Evolutionary conservation across 306 rosid species (phyloP).

Genomic region (Myrica gale): DNA sequence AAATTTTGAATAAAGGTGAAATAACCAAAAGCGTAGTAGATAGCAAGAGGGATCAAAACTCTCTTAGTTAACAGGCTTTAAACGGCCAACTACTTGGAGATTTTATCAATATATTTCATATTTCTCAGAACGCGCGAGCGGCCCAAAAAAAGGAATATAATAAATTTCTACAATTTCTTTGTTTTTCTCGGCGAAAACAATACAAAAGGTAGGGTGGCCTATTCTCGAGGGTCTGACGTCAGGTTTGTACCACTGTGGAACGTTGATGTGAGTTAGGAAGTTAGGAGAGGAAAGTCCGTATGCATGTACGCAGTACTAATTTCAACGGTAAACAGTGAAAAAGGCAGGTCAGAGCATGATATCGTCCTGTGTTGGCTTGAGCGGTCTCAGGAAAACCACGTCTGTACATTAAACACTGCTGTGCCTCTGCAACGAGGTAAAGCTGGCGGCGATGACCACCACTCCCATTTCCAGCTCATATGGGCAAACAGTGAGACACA

Average conservation of each 20-base stretch:
- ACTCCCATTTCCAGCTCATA: neutral
- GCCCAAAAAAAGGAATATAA: too few species aligned
- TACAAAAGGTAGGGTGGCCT: neutral
- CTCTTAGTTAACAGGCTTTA: too few species aligned
- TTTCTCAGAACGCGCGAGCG: too few species aligned
- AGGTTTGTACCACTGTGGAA: neutral
- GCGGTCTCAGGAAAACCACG: conserved; percentile 36
- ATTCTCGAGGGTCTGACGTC: neutral
- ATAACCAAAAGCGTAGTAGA: too few species aligned
- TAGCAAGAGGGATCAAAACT: too few species aligned
- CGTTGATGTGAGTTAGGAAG: neutral
- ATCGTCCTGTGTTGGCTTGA: conserved; percentile 22
- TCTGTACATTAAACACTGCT: conserved; percentile 8
- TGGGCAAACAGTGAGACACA: neutral
- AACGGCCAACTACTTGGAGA: too few species aligned
- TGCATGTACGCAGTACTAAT: conserved; percentile 6
- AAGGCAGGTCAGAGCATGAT: neutral
- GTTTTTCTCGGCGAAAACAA: too few species aligned
- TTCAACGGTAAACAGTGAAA: conserved; percentile 44
- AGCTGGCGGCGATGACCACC: conserved; percentile 38
- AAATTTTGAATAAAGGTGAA: too few species aligned
- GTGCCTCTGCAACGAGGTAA: neutral
- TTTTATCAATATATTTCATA: too few species aligned
- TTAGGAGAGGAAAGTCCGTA: neutral
- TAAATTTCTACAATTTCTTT: too few species aligned